Percentiles rank a stretch among this genome's conserved stretches.
Evolutionary conservation across 345 rosid genomes (phyloP).

Genomic region (Brassica carinata): DNA sequence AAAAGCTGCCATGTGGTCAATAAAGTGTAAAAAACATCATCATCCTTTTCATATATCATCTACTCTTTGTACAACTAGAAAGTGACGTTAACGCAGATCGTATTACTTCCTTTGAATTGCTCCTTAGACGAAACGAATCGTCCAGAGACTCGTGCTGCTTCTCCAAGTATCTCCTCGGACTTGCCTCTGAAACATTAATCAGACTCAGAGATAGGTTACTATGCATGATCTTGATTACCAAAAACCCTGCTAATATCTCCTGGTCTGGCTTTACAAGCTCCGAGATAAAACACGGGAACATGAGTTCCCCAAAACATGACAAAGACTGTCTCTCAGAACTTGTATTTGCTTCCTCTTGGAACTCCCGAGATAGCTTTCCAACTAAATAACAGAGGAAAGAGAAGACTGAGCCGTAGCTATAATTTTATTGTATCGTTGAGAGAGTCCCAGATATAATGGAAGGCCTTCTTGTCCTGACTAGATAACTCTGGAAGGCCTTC

Average conservation of each 20-base stretch:
- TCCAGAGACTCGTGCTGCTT: too few species aligned
- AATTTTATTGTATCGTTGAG: constrained; percentile 48
- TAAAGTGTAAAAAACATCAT: too few species aligned
- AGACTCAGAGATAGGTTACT: constrained; percentile 63
- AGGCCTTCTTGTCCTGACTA: too few species aligned
- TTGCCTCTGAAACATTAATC: constrained; percentile 65
- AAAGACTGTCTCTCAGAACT: constrained; percentile 27
- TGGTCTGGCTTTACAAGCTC: constrained; percentile 77
- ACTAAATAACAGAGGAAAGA: constrained; percentile 69
- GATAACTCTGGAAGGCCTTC: too few species aligned
- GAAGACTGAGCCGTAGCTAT: constrained; percentile 55
- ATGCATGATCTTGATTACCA: constrained; percentile 80
- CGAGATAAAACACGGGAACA: constrained; percentile 66
- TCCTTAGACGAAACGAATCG: too few species aligned
- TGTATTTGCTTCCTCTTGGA: constrained; percentile 53
- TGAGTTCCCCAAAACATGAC: constrained; percentile 52
- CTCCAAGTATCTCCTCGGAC: constrained; percentile 64
- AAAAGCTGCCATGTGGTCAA: too few species aligned
- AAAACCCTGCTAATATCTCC: constrained; percentile 71
- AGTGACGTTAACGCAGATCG: too few species aligned
- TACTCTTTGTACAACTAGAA: too few species aligned
- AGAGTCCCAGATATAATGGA: constrained; percentile 15
- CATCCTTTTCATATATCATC: too few species aligned
- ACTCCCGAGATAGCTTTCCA: constrained; percentile 65
- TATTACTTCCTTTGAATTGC: too few species aligned